Evolutionary conservation across 371 early-diverging fungal species (phyloP), one percentile per base, ranked within the genome.

Genomic region (Rhizopus sp.): DNA sequence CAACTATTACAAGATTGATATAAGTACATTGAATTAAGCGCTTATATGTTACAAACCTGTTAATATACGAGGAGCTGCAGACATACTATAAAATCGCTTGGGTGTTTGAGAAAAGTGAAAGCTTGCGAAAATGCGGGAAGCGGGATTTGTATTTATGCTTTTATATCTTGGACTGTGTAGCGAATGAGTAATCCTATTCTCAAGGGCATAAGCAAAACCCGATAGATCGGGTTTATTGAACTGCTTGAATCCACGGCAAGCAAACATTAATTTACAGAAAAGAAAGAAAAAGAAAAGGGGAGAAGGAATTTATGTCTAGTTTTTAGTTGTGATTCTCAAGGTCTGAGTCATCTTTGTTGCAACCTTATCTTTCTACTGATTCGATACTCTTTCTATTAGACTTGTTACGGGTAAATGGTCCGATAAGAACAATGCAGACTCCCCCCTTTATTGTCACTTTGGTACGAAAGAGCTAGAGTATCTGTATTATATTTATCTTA

Each of bases 1-100:
- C 93, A 41, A 93, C 89, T 88, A 66, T 29, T 50, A 45, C 12
- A 35, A 17, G 1, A 15, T 34, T 10, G 30, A 7, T 32, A 32
- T 17, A 7, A 29, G 7, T 8, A 30, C 7, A 10, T 30, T 12
- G 30, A 7, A 17, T 31, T n/a, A 5, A 15, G 7, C 37, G 8
- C 3, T 29, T 45, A 2, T 3, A 29, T 16, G 16, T n/a, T 55
- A n/a, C 53, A 23, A 23, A 59, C 53, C 60, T 46, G 60, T 59
- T n/a, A 59, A 46, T 16, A 59, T 40, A 40, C 53, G 53, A 23
- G 53, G 60, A 15, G 15, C 8, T 37, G n/a, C 10, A 39, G 46
- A 23, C 60, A 53, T 59, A 8, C 38, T 7, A 44, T 59, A 59
- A 17, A 51, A 50, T 45, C 55, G n/a, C 7, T 23, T 45, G 35